A percentile compares a stretch with the other conserved stretches of the same genome.
These are phyloP conservation scores for Colletotrichum magnum DNA, from an alignment of 2,329 filamentous ascomycete species.

Conservation along the genomic window DNA sequence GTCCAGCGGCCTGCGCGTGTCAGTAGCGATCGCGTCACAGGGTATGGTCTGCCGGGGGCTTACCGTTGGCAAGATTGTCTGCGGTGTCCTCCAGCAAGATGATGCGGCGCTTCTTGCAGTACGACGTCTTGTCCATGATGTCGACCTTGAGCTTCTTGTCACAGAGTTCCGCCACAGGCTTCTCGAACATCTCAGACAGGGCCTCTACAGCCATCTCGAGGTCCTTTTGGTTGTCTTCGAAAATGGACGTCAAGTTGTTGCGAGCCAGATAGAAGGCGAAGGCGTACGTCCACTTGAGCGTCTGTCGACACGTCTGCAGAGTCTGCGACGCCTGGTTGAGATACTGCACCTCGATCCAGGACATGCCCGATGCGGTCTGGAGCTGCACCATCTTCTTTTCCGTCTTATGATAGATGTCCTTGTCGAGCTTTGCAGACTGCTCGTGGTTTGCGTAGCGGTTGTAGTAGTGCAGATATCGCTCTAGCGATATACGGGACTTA, in stretches of 20 bases:
- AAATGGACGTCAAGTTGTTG: conserved; percentile 97
- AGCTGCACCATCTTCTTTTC: conserved; percentile 99
- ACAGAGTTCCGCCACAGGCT: conserved; percentile 88
- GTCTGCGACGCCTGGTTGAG: conserved; percentile 93
- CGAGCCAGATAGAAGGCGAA: conserved; percentile 98
- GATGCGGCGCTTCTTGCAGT: conserved; percentile 92
- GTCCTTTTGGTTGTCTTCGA: conserved; percentile 99
- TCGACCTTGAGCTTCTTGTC: conserved; percentile 94
- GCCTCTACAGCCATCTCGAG: conserved; percentile 97
- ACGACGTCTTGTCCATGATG: conserved; percentile 98
- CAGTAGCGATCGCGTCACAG: conserved; percentile 44
- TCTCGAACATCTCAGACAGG: conserved; percentile 99
- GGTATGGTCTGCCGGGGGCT: conserved; percentile 48
- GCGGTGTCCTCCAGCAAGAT: conserved; percentile 94
- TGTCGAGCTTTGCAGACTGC: conserved; percentile 95
- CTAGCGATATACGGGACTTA: conserved; percentile 88
- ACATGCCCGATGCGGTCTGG: conserved; percentile 94
- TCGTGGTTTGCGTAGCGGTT: conserved; percentile 99
- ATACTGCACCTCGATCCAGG: conserved; percentile 99
- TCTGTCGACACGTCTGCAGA: conserved; percentile 96
- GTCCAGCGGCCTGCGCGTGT: conserved; percentile 59
- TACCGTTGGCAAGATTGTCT: conserved; percentile 90
- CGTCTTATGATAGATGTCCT: conserved; percentile 95
- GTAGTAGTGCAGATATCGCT: conserved; percentile 99
- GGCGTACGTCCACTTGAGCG: conserved; percentile 98